Base-by-base conservation (phyloP, 495 filamentous ascomycete genomes). In the Apodospora peruviana region DNA sequence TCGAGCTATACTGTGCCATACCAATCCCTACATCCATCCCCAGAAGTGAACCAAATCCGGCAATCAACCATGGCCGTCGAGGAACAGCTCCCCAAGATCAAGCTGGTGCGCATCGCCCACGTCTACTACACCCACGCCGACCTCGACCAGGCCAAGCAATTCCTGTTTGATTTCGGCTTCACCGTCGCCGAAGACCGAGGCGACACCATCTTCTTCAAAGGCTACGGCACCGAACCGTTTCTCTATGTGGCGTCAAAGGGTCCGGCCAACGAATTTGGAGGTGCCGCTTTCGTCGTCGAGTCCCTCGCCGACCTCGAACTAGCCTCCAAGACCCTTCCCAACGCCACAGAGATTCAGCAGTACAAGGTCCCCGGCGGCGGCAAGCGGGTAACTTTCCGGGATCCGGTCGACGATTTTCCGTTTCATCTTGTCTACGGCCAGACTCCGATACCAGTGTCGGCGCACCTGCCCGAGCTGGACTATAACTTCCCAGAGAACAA, bases 351-450 rank as follows among this genome's bases (percentile, higher is more conserved):
- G 5, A 71, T 84, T n/a, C 65, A 79, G 44, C 72, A 81, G 19
- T 53, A 66, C n/a, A 62, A 69, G 36, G 70, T 73, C 46, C 80
- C 80, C 0, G 82, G 82, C 5, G 81, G 81, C 17, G 82, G 82
- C 40, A 69, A 77, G 52, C 43, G 71, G 8, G 74, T 84, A 1
- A 79, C 80, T 0, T 70, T 84, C 35, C 61, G 69, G 32, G 82
- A 85, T 45, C 79, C 80, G 4, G 72, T 76, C 24, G 76, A 83
- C 40, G 75, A 76, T 1, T 83, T 74, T 48, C 77, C 76, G 4
- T 70, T 82, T 55, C 79, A 82, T 50, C 67, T 85, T 17, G 71
- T 84, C 1, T 64, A 76, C 46, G 81, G 79, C 19, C 81, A 84
- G 58, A 50, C 57, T n/a, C n/a, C n/a, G n/a, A n/a, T n/a, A 34